Conservation (phyloP, 2,329 filamentous ascomycete species). For the Stagonosporopsis chrysanthemi region DNA sequence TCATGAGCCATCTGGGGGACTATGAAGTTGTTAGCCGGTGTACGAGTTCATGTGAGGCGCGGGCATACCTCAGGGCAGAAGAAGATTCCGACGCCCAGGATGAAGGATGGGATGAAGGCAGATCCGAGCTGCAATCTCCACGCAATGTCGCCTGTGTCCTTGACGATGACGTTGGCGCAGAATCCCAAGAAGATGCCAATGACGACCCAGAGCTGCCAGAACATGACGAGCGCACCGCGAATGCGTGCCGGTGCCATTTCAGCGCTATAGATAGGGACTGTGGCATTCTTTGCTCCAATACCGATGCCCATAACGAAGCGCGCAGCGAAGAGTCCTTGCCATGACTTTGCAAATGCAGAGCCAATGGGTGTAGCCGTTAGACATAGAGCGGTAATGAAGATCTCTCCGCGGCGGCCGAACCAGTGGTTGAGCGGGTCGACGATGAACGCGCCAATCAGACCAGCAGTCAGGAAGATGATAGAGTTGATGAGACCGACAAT, state of each 20-base stretch:
- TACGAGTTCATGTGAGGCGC: rapidly evolving
- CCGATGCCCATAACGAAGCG: conserved; percentile 48
- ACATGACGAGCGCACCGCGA: conserved; percentile 58
- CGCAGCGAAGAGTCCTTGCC: conserved; percentile 47
- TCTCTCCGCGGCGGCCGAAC: conserved; percentile 47
- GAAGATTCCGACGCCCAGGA: conserved; percentile 45
- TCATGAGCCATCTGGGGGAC: conserved; percentile 52
- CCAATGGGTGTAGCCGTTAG: conserved; percentile 50
- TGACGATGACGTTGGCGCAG: conserved; percentile 58
- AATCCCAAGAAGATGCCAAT: conserved; percentile 55
- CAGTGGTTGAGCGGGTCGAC: conserved; percentile 50
- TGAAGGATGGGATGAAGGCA: conserved; percentile 50
- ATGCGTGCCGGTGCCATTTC: conserved; percentile 59
- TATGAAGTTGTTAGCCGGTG: conserved; percentile 2
- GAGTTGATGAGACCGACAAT: conserved; percentile 45
- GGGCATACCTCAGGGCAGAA: conserved; percentile 46
- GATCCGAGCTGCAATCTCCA: conserved; percentile 50
- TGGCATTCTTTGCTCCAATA: conserved; percentile 45
- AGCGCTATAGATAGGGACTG: conserved; percentile 52
- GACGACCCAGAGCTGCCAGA: conserved; percentile 52
- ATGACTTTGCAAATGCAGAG: conserved; percentile 47
- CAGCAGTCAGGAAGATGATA: conserved; percentile 52
- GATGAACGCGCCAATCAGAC: conserved; percentile 37
- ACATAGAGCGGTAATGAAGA: conserved; percentile 47
- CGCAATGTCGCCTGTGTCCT: conserved; percentile 46